Conservation (phyloP, 75 land plant species). For the Sequoia sempervirens region DNA sequence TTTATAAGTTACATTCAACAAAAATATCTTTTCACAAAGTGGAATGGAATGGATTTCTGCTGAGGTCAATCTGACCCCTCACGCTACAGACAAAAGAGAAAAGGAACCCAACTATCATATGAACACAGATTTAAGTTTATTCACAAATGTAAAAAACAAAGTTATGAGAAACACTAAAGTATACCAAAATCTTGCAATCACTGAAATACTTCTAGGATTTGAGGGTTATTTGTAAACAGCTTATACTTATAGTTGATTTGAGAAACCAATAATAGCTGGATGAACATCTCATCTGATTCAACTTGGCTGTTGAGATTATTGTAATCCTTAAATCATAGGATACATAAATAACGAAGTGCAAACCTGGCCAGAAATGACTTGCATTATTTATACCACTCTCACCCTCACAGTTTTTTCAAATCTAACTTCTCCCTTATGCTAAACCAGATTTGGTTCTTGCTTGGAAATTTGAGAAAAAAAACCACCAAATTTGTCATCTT, state of each 20-base stretch:
- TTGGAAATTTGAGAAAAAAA: neutral
- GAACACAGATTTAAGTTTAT: neutral
- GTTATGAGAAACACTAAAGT: neutral
- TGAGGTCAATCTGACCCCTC: neutral
- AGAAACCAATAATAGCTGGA: neutral
- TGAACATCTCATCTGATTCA: neutral
- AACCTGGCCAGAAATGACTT: neutral
- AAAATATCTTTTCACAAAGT: neutral
- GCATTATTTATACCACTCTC: neutral
- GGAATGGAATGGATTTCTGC: neutral
- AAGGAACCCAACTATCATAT: neutral
- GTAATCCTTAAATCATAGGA: neutral
- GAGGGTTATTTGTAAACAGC: neutral
- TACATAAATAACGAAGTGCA: neutral
- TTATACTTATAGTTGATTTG: neutral
- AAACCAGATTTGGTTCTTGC: neutral
- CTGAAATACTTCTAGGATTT: neutral
- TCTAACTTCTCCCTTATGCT: neutral
- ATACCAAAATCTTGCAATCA: neutral
- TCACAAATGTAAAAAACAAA: neutral
- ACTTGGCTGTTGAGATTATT: neutral
- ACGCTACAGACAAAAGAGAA: neutral
- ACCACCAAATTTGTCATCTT: neutral
- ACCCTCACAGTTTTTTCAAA: neutral
- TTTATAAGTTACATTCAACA: neutral